These are phyloP conservation scores for Breynia disticha DNA, from an alignment of 441 rosid species.

Conservation along the genomic window DNA sequence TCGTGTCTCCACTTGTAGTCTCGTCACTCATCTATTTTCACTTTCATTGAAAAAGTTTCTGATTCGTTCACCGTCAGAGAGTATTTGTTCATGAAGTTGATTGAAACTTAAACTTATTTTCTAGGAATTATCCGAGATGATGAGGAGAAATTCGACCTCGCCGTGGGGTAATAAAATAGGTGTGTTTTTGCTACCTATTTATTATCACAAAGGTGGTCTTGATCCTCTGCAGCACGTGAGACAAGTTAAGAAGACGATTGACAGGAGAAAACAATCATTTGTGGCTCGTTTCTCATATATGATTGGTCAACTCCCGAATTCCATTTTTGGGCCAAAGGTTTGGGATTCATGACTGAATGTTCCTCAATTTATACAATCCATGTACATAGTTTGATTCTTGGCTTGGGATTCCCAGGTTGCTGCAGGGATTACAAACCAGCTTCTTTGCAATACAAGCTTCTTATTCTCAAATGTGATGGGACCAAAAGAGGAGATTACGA, in stretches of 20 bases:
- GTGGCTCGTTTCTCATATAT: constrained; percentile 41
- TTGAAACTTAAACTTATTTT: background rate
- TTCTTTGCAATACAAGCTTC: constrained; percentile 41
- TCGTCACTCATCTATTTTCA: too few relatives aligned
- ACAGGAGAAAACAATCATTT: constrained; percentile 34
- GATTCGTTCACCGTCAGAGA: background rate
- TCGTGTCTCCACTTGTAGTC: too few relatives aligned
- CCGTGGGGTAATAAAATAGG: constrained; percentile 22
- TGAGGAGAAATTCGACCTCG: background rate
- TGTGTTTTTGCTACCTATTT: constrained; percentile 26
- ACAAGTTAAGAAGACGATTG: constrained; percentile 37
- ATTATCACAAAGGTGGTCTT: constrained; percentile 11
- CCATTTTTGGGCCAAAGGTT: constrained; percentile 35
- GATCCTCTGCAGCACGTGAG: constrained; percentile 29
- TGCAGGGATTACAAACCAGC: constrained; percentile 26
- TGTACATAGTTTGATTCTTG: background rate
- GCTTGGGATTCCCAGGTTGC: constrained; percentile 23
- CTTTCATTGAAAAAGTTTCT: background rate
- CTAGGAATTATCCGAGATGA: background rate
- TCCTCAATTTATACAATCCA: too few relatives aligned
- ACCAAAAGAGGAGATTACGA: constrained; percentile 33
- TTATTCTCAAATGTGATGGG: constrained; percentile 44
- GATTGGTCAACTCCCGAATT: constrained; percentile 25
- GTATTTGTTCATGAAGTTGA: background rate
- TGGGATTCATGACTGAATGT: background rate